Base-by-base conservation (phyloP, 805 yeast species). In the Candida nemodendra region DNA sequence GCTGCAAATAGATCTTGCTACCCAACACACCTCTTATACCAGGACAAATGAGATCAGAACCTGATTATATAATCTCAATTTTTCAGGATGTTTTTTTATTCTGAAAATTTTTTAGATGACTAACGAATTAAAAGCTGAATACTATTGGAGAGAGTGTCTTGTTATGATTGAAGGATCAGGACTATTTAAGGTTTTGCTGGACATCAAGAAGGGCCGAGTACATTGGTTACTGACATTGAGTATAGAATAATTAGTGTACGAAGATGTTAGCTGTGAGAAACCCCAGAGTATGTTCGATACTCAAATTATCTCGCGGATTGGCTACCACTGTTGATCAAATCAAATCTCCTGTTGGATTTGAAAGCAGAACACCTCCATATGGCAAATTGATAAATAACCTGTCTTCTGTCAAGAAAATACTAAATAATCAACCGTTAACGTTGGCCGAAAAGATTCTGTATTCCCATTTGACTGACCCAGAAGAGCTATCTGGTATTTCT, bases 391-490 rank as follows among this genome's bases (percentile, higher is more conserved):
- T 85, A 29, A 63, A 66, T 19, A 86, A 84, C 32, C 71, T 93
- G 42, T 64, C 66, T 7, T 60, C 66, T 27, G 67, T 61, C 26
- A 61, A 59, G 28, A 41, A 41, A 24, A 57, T 62, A 13, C 36
- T 61, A 30, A 56, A 59, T 36, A 44, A 56, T 36, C 62, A 58
- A 39, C 98, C 97, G 27, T 76, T 91, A 58, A 91, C 98, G 37
- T 81, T 87, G 60, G 97, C 96, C 48, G 98, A 91, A 74, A 91
- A 91, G 74, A 79, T 91, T 52, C 74, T 91, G 51, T 93, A 91
- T 70, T 91, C 96, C 50, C 98, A 91, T 71, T 77, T 91, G 65
- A 96, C 85, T 60, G 79, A 91, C 59, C 97, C 97, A 47, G 90
- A 84, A 55, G 89, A 78, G 52, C 88, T 88, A 68, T 81, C 84